Evolutionary conservation across 2,329 filamentous ascomycete species (phyloP).

Genomic region (Stemphylium beticola): DNA sequence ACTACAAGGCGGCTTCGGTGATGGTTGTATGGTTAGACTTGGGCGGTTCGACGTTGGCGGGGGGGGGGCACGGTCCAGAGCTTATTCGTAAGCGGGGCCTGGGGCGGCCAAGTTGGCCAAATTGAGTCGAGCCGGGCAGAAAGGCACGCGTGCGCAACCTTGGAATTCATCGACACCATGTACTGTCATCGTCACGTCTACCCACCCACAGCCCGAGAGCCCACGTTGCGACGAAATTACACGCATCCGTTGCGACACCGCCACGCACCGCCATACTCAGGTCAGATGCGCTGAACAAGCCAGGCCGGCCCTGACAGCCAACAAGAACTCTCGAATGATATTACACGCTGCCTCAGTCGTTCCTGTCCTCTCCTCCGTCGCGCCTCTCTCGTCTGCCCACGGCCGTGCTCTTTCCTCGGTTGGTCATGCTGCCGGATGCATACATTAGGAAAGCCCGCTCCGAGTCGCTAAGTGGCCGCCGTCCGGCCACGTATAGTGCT

Average conservation of each 20-base stretch:
- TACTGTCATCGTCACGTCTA: neutral
- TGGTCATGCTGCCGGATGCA: neutral
- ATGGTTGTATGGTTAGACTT: neutral
- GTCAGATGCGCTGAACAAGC: neutral
- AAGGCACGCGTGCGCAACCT: neutral
- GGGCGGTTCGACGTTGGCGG: neutral
- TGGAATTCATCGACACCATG: neutral
- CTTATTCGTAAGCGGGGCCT: conserved; percentile 1
- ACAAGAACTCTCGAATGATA: neutral
- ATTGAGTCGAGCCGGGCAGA: neutral
- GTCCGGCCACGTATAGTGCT: neutral
- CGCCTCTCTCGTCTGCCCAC: neutral
- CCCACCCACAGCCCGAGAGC: neutral
- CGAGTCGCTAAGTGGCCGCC: neutral
- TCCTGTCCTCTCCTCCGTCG: neutral
- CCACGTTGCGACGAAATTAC: neutral
- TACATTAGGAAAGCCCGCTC: neutral
- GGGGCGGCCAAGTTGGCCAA: conserved; percentile 1
- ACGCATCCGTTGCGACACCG: neutral
- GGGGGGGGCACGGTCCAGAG: neutral
- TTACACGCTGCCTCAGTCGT: neutral
- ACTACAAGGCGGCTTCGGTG: too few relatives aligned
- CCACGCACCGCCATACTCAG: neutral
- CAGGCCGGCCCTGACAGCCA: neutral
- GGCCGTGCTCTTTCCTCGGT: neutral